These are phyloP conservation scores for Nothomitra cinnamomea DNA, from an alignment of 2,329 filamentous ascomycete species.

Conservation along the genomic window DNA sequence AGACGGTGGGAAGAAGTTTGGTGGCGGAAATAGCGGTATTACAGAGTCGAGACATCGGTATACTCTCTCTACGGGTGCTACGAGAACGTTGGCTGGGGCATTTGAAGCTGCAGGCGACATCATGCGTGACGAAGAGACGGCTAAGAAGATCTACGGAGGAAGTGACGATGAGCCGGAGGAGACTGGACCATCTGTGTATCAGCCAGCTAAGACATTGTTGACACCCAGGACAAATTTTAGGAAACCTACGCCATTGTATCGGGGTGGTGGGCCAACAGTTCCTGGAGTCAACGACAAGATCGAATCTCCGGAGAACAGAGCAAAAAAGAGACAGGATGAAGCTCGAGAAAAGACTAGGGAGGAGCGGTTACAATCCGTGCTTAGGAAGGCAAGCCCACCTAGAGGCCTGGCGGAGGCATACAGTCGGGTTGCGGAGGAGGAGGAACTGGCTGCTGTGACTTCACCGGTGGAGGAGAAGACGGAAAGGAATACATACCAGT, in stretches of 20 bases:
- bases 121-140: not conserved
- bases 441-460: conserved; percentile 10
- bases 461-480: conserved; percentile 7
- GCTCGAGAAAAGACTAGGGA: too few species aligned
- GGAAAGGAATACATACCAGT: conserved; percentile 6
- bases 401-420: conserved; percentile 13
- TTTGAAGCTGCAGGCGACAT: not conserved
- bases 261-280: not conserved
- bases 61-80: not conserved
- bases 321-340: too few species aligned
- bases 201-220: not conserved
- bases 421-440: conserved; percentile 11
- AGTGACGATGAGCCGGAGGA: not conserved
- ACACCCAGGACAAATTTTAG: not conserved
- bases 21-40: not conserved
- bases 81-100: not conserved
- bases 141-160: not conserved
- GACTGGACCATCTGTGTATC: not conserved
- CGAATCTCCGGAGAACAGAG: too few species aligned
- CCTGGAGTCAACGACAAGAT: not conserved
- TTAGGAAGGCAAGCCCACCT: conserved; percentile 6
- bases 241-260: not conserved
- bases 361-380: too few species aligned
- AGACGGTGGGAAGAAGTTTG: not conserved
- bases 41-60: not conserved